These are phyloP conservation scores for Cronartium quercuum DNA, from an alignment of 1,284 basidiomycete genomes.

Conservation along the genomic window DNA sequence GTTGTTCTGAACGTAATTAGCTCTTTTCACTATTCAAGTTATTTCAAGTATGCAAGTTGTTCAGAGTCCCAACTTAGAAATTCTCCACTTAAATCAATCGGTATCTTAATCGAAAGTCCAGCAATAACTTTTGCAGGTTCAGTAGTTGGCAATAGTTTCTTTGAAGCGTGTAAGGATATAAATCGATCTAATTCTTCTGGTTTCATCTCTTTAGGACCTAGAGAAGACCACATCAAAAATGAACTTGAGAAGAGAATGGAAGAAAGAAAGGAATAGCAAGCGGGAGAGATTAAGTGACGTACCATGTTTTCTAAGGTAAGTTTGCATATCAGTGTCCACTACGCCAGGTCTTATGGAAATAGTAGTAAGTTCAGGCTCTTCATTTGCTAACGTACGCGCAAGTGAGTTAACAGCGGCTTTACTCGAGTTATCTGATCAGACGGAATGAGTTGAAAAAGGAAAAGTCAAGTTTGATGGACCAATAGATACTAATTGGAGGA, in stretches of 20 bases:
- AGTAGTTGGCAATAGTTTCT: slow-evolving; percentile 1
- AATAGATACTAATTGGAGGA: not conserved
- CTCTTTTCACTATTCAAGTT: too few relatives aligned
- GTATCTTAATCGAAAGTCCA: not conserved
- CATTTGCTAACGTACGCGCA: slow-evolving; percentile 24
- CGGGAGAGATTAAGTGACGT: not conserved
- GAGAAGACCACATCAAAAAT: not conserved
- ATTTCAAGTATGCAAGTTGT: slow-evolving; percentile 1
- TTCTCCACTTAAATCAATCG: not conserved
- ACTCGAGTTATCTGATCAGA: slow-evolving; percentile 24
- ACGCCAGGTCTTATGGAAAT: slow-evolving; percentile 23
- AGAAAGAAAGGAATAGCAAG: not conserved
- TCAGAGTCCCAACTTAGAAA: slow-evolving; percentile 35
- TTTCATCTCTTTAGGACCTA: not conserved
- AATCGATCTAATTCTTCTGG: slow-evolving; percentile 1
- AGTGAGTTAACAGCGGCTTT: slow-evolving; percentile 38
- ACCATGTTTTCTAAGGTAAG: slow-evolving; percentile 2
- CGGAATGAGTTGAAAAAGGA: not conserved
- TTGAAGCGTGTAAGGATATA: not conserved
- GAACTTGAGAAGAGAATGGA: not conserved
- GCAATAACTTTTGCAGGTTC: slow-evolving; percentile 21
- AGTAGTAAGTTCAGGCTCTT: slow-evolving; percentile 20
- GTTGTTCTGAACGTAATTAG: too few relatives aligned
- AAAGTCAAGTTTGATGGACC: not conserved
- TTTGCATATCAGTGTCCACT: slow-evolving; percentile 32